Base-by-base conservation (phyloP, 805 yeast species). In the Sugiyamaella qingdaonensis region DNA sequence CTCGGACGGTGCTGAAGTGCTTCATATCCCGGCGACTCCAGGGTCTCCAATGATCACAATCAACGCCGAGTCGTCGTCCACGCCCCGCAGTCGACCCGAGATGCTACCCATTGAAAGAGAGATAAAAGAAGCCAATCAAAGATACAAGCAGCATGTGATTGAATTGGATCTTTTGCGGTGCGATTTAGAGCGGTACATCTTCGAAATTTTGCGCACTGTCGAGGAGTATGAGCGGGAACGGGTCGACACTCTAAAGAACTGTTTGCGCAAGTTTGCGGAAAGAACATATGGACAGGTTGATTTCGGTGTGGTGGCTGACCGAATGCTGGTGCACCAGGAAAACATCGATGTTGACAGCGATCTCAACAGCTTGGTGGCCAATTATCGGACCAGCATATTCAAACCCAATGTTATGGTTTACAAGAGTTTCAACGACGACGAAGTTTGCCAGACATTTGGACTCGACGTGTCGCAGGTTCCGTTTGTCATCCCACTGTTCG, bases 211-310 rank as follows among this genome's bases (percentile, higher is more conserved):
- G 49, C 68, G 82, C 2, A 84, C 81, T 62, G 78, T 87, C 83
- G 88, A 86, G 64, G 78, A 79, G 61, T 85, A 89, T 66, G 95
- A 87, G 68, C 66, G 78, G 18, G 92, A 86, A 65, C 74, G 95
- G 61, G 69, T 83, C 51, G 74, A 74, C 51, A 90, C 88, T 0
- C 65, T 86, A 44, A 83, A 85, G 62, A 81, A 81, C 58, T 89
- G 80, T 1, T 77, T 85, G 11, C 69, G 75, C 49, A 90, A 85
- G 61, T 84, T 82, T 61, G 72, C 84, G 29, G 74, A 81, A 0
- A 72, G 80, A 9, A 73, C 83, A 45, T 71, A 83, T 32, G 75
- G 73, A 29, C 54, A 49, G 19, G 77, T 75, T 51, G 48, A 51
- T 24, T 10, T 58, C 4, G 43, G 39, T 32, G 41, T 19, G 4